phyloP scores from a whole-genome alignment of 352 stramenopile species.

The Pythium coloratum region DNA sequence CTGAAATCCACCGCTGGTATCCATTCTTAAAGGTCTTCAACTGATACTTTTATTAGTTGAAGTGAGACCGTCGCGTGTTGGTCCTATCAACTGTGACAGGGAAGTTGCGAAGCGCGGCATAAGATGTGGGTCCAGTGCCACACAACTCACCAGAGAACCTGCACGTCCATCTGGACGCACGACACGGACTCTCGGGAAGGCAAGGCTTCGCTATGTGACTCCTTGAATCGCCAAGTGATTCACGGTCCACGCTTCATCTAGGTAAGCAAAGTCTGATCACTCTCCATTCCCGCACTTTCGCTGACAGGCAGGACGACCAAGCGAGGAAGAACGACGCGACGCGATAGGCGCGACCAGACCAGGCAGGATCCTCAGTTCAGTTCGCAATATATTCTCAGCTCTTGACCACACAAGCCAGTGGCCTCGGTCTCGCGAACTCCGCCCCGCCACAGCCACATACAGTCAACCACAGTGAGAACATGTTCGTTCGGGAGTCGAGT shows the following conservation, averaged over 20 bases:
- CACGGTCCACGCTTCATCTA: not conserved
- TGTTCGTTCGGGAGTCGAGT: conserved; percentile 4
- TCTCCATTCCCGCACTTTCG: too few species aligned
- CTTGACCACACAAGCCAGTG: not conserved
- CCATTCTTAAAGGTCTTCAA: not conserved
- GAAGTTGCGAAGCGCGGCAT: not conserved
- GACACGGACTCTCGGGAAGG: not conserved
- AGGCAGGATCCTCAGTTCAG: not conserved
- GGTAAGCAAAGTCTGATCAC: not conserved
- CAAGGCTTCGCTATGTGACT: not conserved
- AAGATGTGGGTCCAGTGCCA: not conserved
- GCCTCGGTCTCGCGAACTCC: too few species aligned
- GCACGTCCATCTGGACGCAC: not conserved
- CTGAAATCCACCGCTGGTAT: not conserved
- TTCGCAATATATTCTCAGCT: not conserved
- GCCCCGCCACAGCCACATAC: not conserved
- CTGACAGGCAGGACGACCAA: not conserved
- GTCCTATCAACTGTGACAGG: not conserved
- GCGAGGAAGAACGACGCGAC: not conserved
- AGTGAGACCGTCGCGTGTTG: not conserved
- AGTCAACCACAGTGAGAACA: not conserved
- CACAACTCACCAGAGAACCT: not conserved
- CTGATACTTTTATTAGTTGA: not conserved
- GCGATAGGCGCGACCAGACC: not conserved
- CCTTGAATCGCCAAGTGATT: not conserved